Conservation (phyloP, 345 rosid genomes). For the Cardiospermum halicacabum region DNA sequence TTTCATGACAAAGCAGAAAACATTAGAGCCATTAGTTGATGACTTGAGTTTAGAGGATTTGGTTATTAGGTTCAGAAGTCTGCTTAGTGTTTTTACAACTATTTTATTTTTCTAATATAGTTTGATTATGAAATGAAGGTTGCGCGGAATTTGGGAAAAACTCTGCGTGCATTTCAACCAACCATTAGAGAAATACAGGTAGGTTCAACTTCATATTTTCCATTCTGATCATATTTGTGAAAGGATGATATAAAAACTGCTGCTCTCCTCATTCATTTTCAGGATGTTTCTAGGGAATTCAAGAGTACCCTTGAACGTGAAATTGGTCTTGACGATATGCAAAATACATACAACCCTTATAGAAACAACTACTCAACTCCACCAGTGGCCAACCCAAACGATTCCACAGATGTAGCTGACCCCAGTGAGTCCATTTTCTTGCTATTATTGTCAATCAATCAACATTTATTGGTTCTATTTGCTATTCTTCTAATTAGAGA, state of each 20-base stretch:
- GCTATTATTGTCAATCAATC: neutral
- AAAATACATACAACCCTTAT: slow-evolving; percentile 38
- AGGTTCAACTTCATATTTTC: neutral
- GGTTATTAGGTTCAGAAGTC: neutral
- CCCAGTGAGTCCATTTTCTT: slow-evolving; percentile 43
- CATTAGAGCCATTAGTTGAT: slow-evolving; percentile 7
- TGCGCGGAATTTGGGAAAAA: slow-evolving; percentile 88
- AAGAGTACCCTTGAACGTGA: slow-evolving; percentile 90
- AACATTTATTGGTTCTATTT: neutral
- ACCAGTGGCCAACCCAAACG: slow-evolving; percentile 26
- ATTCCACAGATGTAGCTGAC: slow-evolving; percentile 33
- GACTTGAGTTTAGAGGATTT: slow-evolving; percentile 3
- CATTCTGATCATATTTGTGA: neutral
- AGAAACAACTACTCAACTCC: slow-evolving; percentile 35
- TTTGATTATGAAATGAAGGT: slow-evolving; percentile 43
- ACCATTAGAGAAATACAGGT: slow-evolving; percentile 97
- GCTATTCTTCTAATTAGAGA: neutral
- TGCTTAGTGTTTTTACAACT: neutral
- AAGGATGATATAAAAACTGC: slow-evolving; percentile 9
- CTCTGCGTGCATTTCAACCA: slow-evolving; percentile 88
- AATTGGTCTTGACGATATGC: slow-evolving; percentile 76
- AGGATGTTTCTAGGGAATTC: slow-evolving; percentile 96
- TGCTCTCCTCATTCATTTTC: slow-evolving; percentile 5
- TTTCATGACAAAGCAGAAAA: neutral
- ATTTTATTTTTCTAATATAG: slow-evolving; percentile 4